phyloP scores from a whole-genome alignment of 352 stramenopile species.

The Globisporangium uncinulatum region DNA sequence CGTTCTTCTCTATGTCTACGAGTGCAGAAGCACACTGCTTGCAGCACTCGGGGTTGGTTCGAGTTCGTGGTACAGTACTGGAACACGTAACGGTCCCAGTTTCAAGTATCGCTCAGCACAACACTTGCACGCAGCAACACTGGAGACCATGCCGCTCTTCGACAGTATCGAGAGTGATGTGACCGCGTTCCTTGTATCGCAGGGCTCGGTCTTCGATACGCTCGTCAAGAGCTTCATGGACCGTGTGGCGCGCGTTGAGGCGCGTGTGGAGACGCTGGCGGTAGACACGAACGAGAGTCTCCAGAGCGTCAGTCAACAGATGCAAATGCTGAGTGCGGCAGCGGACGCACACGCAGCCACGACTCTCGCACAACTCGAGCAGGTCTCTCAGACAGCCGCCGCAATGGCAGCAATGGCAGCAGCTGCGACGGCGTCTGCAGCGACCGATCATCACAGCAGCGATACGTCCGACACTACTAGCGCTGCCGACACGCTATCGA shows the following conservation, averaged over 20 bases:
- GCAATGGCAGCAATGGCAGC: background rate
- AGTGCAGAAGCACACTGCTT: too few relatives aligned
- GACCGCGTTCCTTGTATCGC: conserved; percentile 61
- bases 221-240: conserved; percentile 55
- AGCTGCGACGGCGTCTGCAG: background rate
- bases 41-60: too few relatives aligned
- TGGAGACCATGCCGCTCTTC: conserved; percentile 51
- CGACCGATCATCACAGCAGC: background rate
- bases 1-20: too few relatives aligned
- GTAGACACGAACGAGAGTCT: conserved; percentile 22
- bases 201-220: conserved; percentile 59
- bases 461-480: background rate
- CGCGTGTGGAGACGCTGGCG: conserved; percentile 30
- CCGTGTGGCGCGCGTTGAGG: conserved; percentile 37
- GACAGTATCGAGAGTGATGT: conserved; percentile 57
- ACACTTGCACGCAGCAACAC: background rate
- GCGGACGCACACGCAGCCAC: conserved; percentile 14
- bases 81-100: too few relatives aligned
- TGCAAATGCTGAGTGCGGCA: conserved; percentile 14
- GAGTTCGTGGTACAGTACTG: too few relatives aligned
- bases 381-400: background rate
- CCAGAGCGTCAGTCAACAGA: conserved; percentile 25
- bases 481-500: background rate
- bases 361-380: conserved; percentile 5
- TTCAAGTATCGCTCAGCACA: background rate